Evolutionary conservation across 768 basidiomycete species (phyloP), one percentile per base, ranked within the genome.

Genomic region (Tylopilus sp.): DNA sequence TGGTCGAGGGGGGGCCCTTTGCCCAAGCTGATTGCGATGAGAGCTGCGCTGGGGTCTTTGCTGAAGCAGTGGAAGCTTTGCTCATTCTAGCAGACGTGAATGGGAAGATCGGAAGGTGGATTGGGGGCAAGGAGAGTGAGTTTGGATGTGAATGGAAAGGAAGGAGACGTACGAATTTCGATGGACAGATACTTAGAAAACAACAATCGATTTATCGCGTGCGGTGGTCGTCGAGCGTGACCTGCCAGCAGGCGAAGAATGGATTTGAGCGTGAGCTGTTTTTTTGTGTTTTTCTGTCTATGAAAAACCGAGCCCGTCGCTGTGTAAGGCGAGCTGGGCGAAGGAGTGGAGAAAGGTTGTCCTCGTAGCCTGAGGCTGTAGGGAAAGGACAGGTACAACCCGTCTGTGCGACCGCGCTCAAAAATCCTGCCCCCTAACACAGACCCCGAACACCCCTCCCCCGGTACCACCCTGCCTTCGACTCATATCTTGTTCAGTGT

Each of bases 191-290:
- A 74, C 69, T 75, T 75, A 69, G 70, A 69, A 73, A 76, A 73
- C 69, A 75, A 73, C 71, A 73, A 65, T 68, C 58, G 72, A 74
- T 74, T 72, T 76, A 73, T 78, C 76, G 82, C 76, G 81, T 78
- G 82, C 71, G 80, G 78, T 82, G 82, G 86, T 86, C 85, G 84
- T 87, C 78, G 85, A 81, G 76, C 82, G 79, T 81, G 86, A 88
- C 87, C 87, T 88, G 87, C 87, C 87, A 86, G 87, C 87, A 88
- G 87, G 86, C 83, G 78, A 80, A 73, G 75, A 80, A 79, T 75
- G 79, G 75, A 75, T 74, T 74, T 78, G 75, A 74, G 73, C 69
- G 72, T 49, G 46, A 41, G 52, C 64, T 51, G 44, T 47, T 47
- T 52, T 52, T 61, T 61, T 59, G 53, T 55, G n/a, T 57, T 56